Conservation (phyloP, 164 flowering plant species). For the Magnolia sinica region DNA sequence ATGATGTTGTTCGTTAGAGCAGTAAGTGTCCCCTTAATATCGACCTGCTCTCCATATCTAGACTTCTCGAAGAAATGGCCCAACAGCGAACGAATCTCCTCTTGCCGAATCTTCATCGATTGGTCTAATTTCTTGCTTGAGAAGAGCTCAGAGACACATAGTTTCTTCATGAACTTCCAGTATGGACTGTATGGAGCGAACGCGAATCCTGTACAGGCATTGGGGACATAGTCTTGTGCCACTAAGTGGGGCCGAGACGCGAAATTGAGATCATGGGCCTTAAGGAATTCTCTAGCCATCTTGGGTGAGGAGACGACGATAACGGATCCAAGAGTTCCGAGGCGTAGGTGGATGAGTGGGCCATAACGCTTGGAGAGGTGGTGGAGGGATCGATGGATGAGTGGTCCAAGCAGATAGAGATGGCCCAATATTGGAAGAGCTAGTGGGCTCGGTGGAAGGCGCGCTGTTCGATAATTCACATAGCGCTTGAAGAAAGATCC, state of each 20-base stretch:
- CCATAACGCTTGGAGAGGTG: slow-evolving; percentile 34
- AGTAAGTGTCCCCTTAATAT: slow-evolving; percentile 31
- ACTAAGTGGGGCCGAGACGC: slow-evolving; percentile 38
- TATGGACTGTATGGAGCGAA: slow-evolving; percentile 44
- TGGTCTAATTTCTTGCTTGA: slow-evolving; percentile 27
- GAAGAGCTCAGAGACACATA: slow-evolving; percentile 41
- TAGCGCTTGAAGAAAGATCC: background rate
- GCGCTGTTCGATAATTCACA: background rate
- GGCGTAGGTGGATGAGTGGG: slow-evolving; percentile 40
- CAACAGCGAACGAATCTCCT: slow-evolving; percentile 31
- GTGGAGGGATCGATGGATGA: slow-evolving; percentile 44
- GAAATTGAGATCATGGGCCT: slow-evolving; percentile 43
- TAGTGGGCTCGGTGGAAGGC: slow-evolving; percentile 35
- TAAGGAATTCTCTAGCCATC: slow-evolving; percentile 35
- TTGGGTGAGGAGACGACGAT: slow-evolving; percentile 37
- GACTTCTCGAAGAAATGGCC: slow-evolving; percentile 16
- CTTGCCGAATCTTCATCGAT: slow-evolving; percentile 20
- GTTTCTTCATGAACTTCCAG: slow-evolving; percentile 56
- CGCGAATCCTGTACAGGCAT: slow-evolving; percentile 29
- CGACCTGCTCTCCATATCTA: slow-evolving; percentile 20
- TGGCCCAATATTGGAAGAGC: slow-evolving; percentile 42
- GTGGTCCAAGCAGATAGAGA: slow-evolving; percentile 45
- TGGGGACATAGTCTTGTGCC: slow-evolving; percentile 12
- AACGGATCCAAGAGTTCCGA: slow-evolving; percentile 40
- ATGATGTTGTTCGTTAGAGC: slow-evolving; percentile 42